Percentiles rank a stretch among this genome's conserved stretches.
Conservation (phyloP, 345 rosid genomes). For the Barbarea vulgaris region DNA sequence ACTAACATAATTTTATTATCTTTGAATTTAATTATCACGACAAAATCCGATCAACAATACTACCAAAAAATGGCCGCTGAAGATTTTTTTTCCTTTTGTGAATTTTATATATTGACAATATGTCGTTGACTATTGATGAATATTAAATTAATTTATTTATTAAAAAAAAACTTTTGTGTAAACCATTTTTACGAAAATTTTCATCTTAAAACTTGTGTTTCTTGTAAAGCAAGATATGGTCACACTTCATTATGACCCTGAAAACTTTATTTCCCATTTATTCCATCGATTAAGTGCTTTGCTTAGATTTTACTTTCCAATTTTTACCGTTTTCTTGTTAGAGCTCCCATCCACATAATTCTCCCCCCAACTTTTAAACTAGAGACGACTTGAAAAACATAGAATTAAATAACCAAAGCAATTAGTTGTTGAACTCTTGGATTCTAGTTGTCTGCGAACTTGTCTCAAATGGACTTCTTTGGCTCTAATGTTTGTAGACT, state of each 20-base stretch:
- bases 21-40: background rate
- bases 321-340: background rate
- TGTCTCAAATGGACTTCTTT: constrained; percentile 8
- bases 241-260: background rate
- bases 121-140: background rate
- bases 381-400: background rate
- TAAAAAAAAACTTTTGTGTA: background rate
- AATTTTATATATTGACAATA: background rate
- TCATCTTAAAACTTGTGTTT: background rate
- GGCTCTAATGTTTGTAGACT: constrained; percentile 21
- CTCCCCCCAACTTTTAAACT: background rate
- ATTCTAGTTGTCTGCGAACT: constrained; percentile 28
- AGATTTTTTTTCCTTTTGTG: background rate
- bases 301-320: background rate
- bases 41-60: background rate
- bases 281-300: background rate
- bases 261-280: background rate
- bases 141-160: background rate
- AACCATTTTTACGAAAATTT: background rate
- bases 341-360: too few species aligned
- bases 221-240: background rate
- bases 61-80: background rate
- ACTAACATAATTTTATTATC: background rate
- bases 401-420: background rate
- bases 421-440: constrained; percentile 16